phyloP scores from a whole-genome alignment of 768 basidiomycete species.

The Neoboletus subvelutipes region DNA sequence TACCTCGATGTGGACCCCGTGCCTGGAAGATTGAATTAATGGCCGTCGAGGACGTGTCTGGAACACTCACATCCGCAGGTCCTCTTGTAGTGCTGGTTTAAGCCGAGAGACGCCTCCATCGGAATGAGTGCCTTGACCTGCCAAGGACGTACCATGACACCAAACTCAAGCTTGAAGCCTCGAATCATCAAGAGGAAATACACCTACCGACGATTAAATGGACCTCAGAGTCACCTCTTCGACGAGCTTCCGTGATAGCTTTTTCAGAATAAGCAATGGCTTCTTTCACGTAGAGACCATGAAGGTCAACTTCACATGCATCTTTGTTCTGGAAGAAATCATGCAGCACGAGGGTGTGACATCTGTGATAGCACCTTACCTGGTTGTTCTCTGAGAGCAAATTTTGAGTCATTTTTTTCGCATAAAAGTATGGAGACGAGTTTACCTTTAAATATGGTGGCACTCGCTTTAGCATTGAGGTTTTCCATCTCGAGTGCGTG shows the following conservation, averaged over 20 bases:
- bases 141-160: background rate
- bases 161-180: background rate
- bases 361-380: conserved; percentile 32
- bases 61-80: conserved; percentile 66
- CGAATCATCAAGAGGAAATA: background rate
- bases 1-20: conserved; percentile 65
- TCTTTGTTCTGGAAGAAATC: conserved; percentile 50
- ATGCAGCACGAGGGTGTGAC: conserved; percentile 1
- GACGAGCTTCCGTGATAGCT: conserved; percentile 65
- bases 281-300: conserved; percentile 92
- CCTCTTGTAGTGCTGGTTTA: conserved; percentile 84
- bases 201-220: conserved; percentile 81
- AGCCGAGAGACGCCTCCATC: conserved; percentile 72
- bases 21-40: conserved; percentile 42
- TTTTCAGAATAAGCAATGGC: conserved; percentile 72
- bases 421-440: conserved; percentile 10
- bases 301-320: conserved; percentile 79
- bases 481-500: conserved; percentile 75
- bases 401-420: background rate
- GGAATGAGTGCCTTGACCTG: conserved; percentile 90
- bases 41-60: background rate
- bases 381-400: conserved; percentile 66
- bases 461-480: conserved; percentile 75
- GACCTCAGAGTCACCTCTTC: conserved; percentile 58
- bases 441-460: conserved; percentile 75